Evolutionary conservation across 2,329 filamentous ascomycete genomes (phyloP).

Genomic region (Ceratocystis albifundus): DNA sequence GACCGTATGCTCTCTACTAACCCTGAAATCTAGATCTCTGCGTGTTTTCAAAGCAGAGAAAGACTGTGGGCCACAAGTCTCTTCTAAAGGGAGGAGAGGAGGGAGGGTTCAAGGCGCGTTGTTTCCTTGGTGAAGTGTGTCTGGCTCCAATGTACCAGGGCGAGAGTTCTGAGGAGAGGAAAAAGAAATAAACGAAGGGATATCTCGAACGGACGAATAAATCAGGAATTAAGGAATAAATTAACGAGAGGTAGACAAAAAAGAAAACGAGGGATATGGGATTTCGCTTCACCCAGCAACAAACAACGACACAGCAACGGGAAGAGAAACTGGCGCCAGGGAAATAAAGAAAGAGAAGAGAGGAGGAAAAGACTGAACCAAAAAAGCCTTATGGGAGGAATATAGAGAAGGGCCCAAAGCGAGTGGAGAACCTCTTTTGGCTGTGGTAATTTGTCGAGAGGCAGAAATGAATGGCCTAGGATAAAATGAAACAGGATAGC

Average conservation of each 20-base stretch:
- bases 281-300: too few species aligned
- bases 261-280: background rate
- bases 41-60: background rate
- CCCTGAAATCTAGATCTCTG: slow-evolving; percentile 7
- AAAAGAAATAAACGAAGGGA: slow-evolving; percentile 13
- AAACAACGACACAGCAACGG: slow-evolving; percentile 11
- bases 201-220: background rate
- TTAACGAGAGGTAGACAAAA: background rate
- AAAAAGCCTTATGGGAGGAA: slow-evolving; percentile 6
- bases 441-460: background rate
- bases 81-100: background rate
- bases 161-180: background rate
- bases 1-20: background rate
- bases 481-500: slow-evolving; percentile 5
- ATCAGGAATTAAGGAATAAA: background rate
- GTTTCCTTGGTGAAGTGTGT: background rate
- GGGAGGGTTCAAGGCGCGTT: background rate
- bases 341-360: background rate
- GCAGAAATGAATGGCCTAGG: background rate
- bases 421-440: background rate
- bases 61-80: slow-evolving; percentile 12
- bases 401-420: slow-evolving; percentile 2
- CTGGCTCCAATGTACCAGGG: background rate
- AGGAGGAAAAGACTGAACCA: background rate
- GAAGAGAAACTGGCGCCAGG: slow-evolving; percentile 5